These are phyloP conservation scores for Pestalotiopsis sp. DNA, from an alignment of 2,329 filamentous ascomycete species.

Conservation along the genomic window DNA sequence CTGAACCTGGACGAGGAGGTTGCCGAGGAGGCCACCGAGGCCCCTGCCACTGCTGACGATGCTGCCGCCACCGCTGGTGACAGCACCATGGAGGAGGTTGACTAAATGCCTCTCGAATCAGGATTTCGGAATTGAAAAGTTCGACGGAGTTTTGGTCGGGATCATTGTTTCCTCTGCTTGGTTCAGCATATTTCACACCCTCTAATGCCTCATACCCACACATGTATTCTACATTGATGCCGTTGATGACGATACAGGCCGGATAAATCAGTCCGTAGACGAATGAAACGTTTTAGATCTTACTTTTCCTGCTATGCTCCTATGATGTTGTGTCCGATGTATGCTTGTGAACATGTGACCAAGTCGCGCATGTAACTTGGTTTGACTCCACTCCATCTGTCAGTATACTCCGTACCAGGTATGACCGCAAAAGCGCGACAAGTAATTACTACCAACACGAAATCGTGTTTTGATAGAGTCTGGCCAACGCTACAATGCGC, in stretches of 20 bases:
- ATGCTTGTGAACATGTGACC: too few relatives aligned
- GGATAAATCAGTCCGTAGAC: slow-evolving; percentile 31
- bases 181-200: slow-evolving; percentile 27
- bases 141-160: slow-evolving; percentile 43
- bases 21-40: slow-evolving; percentile 61
- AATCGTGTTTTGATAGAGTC: too few relatives aligned
- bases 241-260: slow-evolving; percentile 32
- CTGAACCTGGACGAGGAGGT: slow-evolving; percentile 96
- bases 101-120: slow-evolving; percentile 61
- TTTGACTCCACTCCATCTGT: too few relatives aligned
- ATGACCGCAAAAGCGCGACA: too few relatives aligned
- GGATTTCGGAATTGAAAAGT: slow-evolving; percentile 42
- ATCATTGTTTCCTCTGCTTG: slow-evolving; percentile 34
- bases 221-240: slow-evolving; percentile 36
- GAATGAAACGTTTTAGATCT: slow-evolving; percentile 25
- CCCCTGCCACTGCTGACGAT: slow-evolving; percentile 56
- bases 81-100: slow-evolving; percentile 99
- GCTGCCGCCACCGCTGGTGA: slow-evolving; percentile 72
- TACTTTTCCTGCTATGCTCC: neutral
- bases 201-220: slow-evolving; percentile 34
- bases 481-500: too few relatives aligned
- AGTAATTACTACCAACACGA: too few relatives aligned
- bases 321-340: too few relatives aligned
- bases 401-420: too few relatives aligned
- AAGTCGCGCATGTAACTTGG: too few relatives aligned